A percentile compares a stretch with the other conserved stretches of the same genome.
These are phyloP conservation scores for Lachnellula willkommii DNA, from an alignment of 2,329 filamentous ascomycete species.

Conservation along the genomic window DNA sequence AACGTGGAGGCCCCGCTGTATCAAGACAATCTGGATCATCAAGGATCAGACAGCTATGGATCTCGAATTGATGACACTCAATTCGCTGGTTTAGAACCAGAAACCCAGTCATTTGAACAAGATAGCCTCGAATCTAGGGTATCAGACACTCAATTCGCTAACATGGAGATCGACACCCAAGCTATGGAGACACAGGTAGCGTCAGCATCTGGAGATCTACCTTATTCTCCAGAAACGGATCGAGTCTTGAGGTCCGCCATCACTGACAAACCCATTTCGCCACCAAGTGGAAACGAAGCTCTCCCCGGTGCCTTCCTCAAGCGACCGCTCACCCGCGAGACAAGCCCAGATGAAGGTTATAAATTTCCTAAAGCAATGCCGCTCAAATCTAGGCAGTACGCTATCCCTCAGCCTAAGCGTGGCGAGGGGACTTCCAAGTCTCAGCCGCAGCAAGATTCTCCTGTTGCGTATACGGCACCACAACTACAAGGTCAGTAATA, in stretches of 20 bases:
- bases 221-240: background rate
- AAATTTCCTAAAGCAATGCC: background rate
- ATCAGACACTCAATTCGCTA: constrained; percentile 2
- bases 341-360: background rate
- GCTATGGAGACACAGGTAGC: background rate
- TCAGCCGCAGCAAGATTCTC: background rate
- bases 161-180: constrained; percentile 10
- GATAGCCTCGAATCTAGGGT: constrained; percentile 4
- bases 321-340: background rate
- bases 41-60: constrained; percentile 3
- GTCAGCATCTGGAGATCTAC: background rate
- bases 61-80: constrained; percentile 22
- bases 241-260: background rate
- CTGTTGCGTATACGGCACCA: background rate
- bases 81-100: constrained; percentile 17
- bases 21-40: background rate
- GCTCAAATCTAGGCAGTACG: background rate
- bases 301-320: no score
- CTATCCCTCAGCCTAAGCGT: background rate
- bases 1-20: background rate
- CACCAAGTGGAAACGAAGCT: background rate
- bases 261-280: background rate
- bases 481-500: background rate
- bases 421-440: background rate
- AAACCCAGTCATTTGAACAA: constrained; percentile 15